These are phyloP conservation scores for Scolecobasidium constrictum DNA, from an alignment of 2,329 filamentous ascomycete species.

Conservation along the genomic window DNA sequence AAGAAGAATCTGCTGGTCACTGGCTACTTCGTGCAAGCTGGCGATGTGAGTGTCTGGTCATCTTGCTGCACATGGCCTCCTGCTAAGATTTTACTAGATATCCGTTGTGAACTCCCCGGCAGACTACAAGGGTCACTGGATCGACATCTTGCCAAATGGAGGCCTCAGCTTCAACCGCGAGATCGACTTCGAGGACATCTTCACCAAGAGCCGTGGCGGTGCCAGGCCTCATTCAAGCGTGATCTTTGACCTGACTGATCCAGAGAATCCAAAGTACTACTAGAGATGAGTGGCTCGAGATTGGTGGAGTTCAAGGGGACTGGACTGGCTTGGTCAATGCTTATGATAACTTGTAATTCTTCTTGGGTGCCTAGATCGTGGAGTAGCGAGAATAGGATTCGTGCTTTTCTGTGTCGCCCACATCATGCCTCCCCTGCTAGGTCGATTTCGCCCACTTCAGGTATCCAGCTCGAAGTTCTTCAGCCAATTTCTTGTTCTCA, in stretches of 20 bases:
- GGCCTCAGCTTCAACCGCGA: constrained; percentile 48
- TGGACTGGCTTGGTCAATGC: too few relatives aligned
- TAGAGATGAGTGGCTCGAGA: too few relatives aligned
- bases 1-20: constrained; percentile 54
- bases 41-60: constrained; percentile 23
- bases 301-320: too few relatives aligned
- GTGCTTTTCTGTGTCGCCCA: too few relatives aligned
- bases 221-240: constrained; percentile 47
- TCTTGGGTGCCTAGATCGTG: too few relatives aligned
- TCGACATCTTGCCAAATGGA: constrained; percentile 46
- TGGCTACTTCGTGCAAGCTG: constrained; percentile 56
- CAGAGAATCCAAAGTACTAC: constrained; percentile 40
- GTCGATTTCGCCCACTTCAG: not conserved
- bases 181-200: constrained; percentile 46
- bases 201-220: constrained; percentile 41
- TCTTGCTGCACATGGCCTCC: not conserved
- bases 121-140: constrained; percentile 53
- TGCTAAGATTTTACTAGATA: constrained; percentile 22
- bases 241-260: constrained; percentile 47
- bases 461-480: not conserved
- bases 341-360: too few relatives aligned
- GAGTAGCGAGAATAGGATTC: too few relatives aligned
- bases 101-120: constrained; percentile 49
- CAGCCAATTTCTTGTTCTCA: not conserved
- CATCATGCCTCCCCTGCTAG: too few relatives aligned